Base-by-base conservation (phyloP, 371 early-diverging fungal species). In the Choanephora cucurbitarum region DNA sequence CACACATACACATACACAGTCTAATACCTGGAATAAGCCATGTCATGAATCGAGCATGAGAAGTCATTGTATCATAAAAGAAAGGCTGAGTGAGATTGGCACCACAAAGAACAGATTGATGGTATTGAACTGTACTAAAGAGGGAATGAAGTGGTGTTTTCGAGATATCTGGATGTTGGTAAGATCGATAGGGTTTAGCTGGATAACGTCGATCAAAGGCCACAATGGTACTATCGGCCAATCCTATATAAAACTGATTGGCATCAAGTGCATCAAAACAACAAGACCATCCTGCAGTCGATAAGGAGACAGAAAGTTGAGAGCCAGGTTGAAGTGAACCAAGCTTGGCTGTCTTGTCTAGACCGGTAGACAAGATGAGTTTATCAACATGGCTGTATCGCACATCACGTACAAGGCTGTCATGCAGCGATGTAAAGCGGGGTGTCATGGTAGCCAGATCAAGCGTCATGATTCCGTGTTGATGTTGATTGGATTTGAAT, bases 251-350 rank as follows among this genome's bases (percentile, higher is more conserved):
- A 1, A 73, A 28, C 7, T 50, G 18, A 43, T 60, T 69, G 3
- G 59, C 34, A 22, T 72, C 54, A 0, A n/a, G 10, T 1, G 37
- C 13, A 37, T 73, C 73, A 42, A 64, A 62, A 10, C 33, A 49
- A 24, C 73, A 73, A 22, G 69, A 66, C 73, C 73, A 73, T 21
- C 67, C 69, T 13, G 66, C 47, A 13, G 17, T 24, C 22, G 47
- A 52, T n/a, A 73, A 40, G 0, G 53, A 1, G 2, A 19, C 22
- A 9, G 18, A 39, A 1, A 24, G 23, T n/a, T 45, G 21, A 24
- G 24, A 15, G 22, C 14, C 39, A 18, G 39, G 28, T 22, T 42
- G 39, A 17, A 41, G 28, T 45, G 62, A 69, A 1, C 55, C 59
- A 0, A 69, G 28, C 15, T 51, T 17, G 11, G 58, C 15, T 21